These are phyloP conservation scores for Ophiocordyceps australis DNA, from an alignment of 2,329 filamentous ascomycete species.

Conservation along the genomic window DNA sequence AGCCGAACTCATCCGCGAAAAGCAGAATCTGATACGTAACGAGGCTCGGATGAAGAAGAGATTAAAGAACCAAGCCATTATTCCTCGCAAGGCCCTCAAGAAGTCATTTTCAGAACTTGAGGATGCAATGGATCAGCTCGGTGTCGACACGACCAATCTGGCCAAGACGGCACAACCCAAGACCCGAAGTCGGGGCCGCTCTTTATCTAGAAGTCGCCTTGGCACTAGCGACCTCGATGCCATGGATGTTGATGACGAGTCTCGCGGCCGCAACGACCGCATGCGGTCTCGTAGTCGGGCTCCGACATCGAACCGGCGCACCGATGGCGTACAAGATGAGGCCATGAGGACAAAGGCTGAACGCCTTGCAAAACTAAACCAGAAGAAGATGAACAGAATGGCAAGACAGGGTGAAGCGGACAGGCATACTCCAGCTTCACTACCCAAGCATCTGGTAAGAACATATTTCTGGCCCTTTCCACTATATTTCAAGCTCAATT, in stretches of 20 bases:
- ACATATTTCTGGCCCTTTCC: constrained; percentile 2
- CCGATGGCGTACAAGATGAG: constrained; percentile 59
- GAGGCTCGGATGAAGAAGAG: constrained; percentile 90
- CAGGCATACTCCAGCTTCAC: constrained; percentile 63
- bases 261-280: constrained; percentile 38
- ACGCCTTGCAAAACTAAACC: constrained; percentile 69
- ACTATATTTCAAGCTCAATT: constrained; percentile 1
- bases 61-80: constrained; percentile 90
- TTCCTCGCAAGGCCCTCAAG: constrained; percentile 66
- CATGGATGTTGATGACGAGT: constrained; percentile 56
- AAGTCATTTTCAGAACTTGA: constrained; percentile 80
- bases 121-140: constrained; percentile 65
- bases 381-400: constrained; percentile 98
- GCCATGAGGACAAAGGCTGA: constrained; percentile 60
- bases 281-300: constrained; percentile 56
- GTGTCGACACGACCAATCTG: constrained; percentile 65
- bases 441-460: constrained; percentile 84
- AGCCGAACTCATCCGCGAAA: constrained; percentile 89
- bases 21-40: constrained; percentile 81
- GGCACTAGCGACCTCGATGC: constrained; percentile 46
- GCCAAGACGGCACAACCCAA: constrained; percentile 50
- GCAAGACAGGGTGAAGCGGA: constrained; percentile 93
- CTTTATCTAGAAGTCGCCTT: constrained; percentile 40
- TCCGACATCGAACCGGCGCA: constrained; percentile 44
- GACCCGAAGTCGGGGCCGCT: constrained; percentile 53